Percentiles rank a stretch among this genome's conserved stretches.
Evolutionary conservation across 148 eudicot species (phyloP).

Genomic region (Vaccinium vitisidaea): DNA sequence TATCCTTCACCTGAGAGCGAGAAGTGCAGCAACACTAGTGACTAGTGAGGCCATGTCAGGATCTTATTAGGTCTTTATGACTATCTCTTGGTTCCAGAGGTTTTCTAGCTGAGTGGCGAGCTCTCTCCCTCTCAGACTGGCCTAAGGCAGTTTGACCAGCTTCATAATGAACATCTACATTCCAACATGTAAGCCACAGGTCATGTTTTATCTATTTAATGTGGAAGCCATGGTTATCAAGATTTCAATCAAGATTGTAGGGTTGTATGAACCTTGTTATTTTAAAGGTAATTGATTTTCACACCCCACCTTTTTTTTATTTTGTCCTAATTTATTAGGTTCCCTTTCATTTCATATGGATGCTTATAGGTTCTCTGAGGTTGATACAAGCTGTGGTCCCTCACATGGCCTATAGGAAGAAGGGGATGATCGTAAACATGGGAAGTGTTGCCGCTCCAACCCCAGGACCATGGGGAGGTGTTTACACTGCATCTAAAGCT

Average conservation of each 20-base stretch:
- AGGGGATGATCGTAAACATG: constrained; percentile 82
- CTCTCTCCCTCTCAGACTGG: background rate
- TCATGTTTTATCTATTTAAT: background rate
- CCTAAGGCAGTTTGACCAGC: background rate
- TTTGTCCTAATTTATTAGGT: background rate
- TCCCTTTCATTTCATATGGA: background rate
- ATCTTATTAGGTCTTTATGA: background rate
- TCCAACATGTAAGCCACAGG: background rate
- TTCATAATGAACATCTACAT: background rate
- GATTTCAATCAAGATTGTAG: background rate
- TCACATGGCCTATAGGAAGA: constrained; percentile 71
- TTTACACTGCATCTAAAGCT: constrained; percentile 83
- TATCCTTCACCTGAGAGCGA: background rate
- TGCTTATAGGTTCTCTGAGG: constrained; percentile 40
- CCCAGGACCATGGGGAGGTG: constrained; percentile 88
- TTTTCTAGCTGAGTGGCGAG: background rate
- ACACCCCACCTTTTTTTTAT: background rate
- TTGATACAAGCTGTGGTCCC: constrained; percentile 91
- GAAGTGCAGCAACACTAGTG: background rate
- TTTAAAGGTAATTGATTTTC: background rate
- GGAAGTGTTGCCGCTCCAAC: constrained; percentile 75
- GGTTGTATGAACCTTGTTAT: background rate
- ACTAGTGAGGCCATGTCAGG: background rate
- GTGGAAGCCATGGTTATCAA: background rate
- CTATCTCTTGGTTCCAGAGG: background rate